Percentiles rank a stretch among this genome's conserved stretches.
Conservation (phyloP, 768 basidiomycete species). For the Mycena venus region DNA sequence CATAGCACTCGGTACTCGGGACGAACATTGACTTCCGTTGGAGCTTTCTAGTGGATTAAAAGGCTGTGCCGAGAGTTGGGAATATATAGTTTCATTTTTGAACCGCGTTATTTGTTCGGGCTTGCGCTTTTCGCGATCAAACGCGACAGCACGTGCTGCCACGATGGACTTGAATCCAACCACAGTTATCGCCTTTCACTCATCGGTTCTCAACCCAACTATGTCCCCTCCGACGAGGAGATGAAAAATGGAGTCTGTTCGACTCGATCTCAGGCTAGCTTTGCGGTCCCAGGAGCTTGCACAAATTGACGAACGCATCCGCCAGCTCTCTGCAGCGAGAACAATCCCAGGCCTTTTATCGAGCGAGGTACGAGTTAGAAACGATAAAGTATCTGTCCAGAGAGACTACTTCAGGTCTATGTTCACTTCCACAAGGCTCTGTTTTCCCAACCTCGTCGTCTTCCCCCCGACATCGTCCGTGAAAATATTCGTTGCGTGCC, state of each 20-base stretch:
- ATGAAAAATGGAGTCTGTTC: background rate
- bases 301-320: background rate
- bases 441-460: background rate
- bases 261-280: background rate
- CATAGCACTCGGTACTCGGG: too few species aligned
- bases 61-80: too few species aligned
- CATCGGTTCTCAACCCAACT: background rate
- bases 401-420: background rate
- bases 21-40: too few species aligned
- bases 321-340: background rate
- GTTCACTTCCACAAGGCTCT: conserved; percentile 23
- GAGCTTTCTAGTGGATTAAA: too few species aligned
- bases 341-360: too few species aligned
- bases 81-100: background rate
- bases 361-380: too few species aligned
- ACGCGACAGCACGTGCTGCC: background rate
- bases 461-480: conserved; percentile 3
- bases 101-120: background rate
- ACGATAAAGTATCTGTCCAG: too few species aligned
- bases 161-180: too few species aligned
- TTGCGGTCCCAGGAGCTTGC: background rate
- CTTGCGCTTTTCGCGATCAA: background rate
- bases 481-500: conserved; percentile 19
- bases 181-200: background rate
- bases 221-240: background rate